A percentile compares a stretch with the other conserved stretches of the same genome.
Conservation (phyloP, 2,329 filamentous ascomycete species). For the Cladosporium sp. region DNA sequence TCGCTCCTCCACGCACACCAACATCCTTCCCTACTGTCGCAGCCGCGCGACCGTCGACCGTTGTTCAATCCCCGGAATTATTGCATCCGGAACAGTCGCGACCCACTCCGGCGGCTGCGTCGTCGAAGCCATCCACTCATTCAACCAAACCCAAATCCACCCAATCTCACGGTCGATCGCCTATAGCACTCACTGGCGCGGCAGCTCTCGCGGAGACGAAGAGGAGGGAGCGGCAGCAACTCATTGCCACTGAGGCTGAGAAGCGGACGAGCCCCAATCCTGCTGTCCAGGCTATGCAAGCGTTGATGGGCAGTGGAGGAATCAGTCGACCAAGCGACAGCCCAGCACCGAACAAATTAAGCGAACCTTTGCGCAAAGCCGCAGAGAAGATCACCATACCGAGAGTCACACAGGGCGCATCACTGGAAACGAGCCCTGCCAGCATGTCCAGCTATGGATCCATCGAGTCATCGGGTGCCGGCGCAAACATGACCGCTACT, state of each 20-base stretch:
- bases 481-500: constrained; percentile 47
- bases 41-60: constrained; percentile 29
- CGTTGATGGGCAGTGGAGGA: constrained; percentile 46
- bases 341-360: constrained; percentile 47
- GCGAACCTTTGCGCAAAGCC: constrained; percentile 51
- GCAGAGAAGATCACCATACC: constrained; percentile 54
- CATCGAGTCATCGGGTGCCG: constrained; percentile 48
- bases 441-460: constrained; percentile 59
- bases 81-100: constrained; percentile 31
- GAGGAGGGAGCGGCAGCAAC: constrained; percentile 44
- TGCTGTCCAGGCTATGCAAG: constrained; percentile 46
- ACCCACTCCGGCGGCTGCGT: constrained; percentile 23
- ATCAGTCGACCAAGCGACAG: constrained; percentile 50
- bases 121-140: neutral
- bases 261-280: constrained; percentile 54
- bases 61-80: constrained; percentile 30
- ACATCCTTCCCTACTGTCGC: constrained; percentile 38
- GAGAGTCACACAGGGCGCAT: constrained; percentile 46
- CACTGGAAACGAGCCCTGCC: constrained; percentile 55
- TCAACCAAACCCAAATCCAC: neutral
- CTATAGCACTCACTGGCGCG: constrained; percentile 47
- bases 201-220: constrained; percentile 53
- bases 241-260: neutral
- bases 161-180: constrained; percentile 9
- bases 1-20: constrained; percentile 45